These are phyloP conservation scores for Sclerotinia borealis DNA, from an alignment of 2,329 filamentous ascomycete species.

Conservation along the genomic window DNA sequence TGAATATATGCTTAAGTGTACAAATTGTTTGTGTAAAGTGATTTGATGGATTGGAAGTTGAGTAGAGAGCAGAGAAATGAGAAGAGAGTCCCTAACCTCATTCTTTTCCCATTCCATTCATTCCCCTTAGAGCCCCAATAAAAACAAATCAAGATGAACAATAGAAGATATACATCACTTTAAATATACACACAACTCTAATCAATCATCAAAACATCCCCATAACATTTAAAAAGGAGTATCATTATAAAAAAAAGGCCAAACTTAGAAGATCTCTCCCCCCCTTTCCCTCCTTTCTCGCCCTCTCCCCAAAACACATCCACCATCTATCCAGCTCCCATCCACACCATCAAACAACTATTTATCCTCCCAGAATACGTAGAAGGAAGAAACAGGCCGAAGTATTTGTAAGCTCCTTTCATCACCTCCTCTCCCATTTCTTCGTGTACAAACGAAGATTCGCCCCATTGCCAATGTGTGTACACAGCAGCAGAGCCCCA, in stretches of 20 bases:
- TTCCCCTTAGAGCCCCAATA: too few species aligned
- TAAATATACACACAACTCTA: too few species aligned
- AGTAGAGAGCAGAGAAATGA: too few species aligned
- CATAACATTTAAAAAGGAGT: conserved; percentile 4
- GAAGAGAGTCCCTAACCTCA: too few species aligned
- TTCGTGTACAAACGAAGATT: neutral
- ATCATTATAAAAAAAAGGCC: conserved; percentile 1
- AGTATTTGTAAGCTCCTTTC: neutral
- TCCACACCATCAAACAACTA: neutral
- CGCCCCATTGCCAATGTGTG: neutral
- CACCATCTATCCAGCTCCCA: neutral
- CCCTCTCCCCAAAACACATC: neutral
- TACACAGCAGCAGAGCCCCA: neutral
- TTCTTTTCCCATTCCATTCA: too few species aligned
- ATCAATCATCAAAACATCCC: too few species aligned
- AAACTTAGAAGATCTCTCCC: conserved; percentile 1
- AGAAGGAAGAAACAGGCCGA: neutral
- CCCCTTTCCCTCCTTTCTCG: neutral
- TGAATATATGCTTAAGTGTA: too few species aligned
- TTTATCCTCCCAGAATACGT: neutral
- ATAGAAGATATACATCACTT: too few species aligned
- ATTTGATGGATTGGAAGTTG: too few species aligned
- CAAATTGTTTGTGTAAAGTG: too few species aligned
- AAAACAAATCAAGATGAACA: too few species aligned
- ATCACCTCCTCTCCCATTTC: neutral